Evolutionary conservation across 257 asterid genomes (phyloP).

Genomic region (Plantago elongata): DNA sequence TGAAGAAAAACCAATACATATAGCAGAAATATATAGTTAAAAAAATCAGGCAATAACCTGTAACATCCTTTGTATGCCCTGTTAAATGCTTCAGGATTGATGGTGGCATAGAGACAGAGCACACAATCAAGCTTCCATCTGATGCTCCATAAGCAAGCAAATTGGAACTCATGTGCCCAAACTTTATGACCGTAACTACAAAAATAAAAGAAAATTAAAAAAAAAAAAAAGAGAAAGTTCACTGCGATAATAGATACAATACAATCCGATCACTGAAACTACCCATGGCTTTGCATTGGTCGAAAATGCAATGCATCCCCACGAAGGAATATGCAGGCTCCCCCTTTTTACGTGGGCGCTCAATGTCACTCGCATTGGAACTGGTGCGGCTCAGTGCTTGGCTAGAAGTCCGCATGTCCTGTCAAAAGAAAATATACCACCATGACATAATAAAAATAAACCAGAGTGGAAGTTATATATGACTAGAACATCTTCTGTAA

Average conservation of each 20-base stretch:
- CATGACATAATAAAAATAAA: constrained; percentile 9
- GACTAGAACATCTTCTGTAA: too few species aligned
- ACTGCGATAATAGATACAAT: constrained; percentile 11
- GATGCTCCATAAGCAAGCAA: constrained; percentile 98
- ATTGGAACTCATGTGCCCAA: constrained; percentile 95
- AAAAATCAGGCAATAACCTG: constrained; percentile 78
- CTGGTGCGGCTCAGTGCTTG: constrained; percentile 66
- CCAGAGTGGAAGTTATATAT: background rate
- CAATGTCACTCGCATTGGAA: constrained; percentile 66
- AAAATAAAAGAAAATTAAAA: constrained; percentile 16
- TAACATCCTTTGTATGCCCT: constrained; percentile 96
- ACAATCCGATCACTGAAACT: constrained; percentile 22
- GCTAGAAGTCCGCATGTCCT: constrained; percentile 60
- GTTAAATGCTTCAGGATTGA: constrained; percentile 63
- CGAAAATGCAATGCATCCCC: constrained; percentile 99
- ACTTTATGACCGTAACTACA: constrained; percentile 86
- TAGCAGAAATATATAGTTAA: constrained; percentile 28
- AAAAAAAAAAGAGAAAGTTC: constrained; percentile 14
- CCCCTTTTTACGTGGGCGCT: constrained; percentile 57
- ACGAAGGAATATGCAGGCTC: constrained; percentile 99
- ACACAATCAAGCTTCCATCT: constrained; percentile 90
- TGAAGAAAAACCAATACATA: constrained; percentile 16
- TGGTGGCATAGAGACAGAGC: constrained; percentile 71
- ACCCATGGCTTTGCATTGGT: constrained; percentile 99
- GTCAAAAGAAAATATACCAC: constrained; percentile 15